Base-by-base conservation (phyloP, 768 basidiomycete species). In the Suillus plorans region DNA sequence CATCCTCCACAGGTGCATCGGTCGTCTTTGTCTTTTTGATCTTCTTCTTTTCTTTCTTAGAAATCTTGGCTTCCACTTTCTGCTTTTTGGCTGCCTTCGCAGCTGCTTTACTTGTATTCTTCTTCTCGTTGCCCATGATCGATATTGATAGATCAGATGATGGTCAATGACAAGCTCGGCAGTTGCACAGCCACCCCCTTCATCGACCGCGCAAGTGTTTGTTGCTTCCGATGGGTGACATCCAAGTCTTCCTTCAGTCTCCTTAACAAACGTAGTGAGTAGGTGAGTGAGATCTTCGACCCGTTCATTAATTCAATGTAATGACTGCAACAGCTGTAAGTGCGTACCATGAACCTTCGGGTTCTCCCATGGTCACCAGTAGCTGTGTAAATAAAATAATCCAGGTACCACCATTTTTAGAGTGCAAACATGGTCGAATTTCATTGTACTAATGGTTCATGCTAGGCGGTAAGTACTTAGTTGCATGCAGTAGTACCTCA, bases 11-110 rank as follows among this genome's bases (percentile, higher is more conserved):
- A 47, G 86, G 87, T 6, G 80, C 82, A 41, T 88, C 85, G 77
- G 82, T 66, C 64, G 73, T 74, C 76, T 86, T 83, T 1, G 73
- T 74, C 76, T 86, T 83, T 1, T 70, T 63, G 44, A 80, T 80
- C 69, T 91, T 91, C 68, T 86, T 89, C 71, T 81, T 83, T 69
- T 88, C 86, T 67, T 90, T 92, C 9, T 83, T 80, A 59, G 90
- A 89, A 7, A 82, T 80, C 67, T 94, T 94, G 73, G 91, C 81
- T 0, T 80, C 81, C 0, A 84, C 82, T 69, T 88, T 91, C 1
- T 82, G 82, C 65, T 91, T 91, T 71, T 92, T 91, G 0, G 83
- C 84, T 0, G 85, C 84, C 69, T 87, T 91, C 4, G 84, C 80
- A 0, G 80, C 69, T 0, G 78, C 66, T 58, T 84, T 86, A 16